Percentiles rank a stretch among this genome's conserved stretches.
These are phyloP conservation scores for Sporothrix protearum DNA, from an alignment of 2,329 filamentous ascomycete species.

Conservation along the genomic window DNA sequence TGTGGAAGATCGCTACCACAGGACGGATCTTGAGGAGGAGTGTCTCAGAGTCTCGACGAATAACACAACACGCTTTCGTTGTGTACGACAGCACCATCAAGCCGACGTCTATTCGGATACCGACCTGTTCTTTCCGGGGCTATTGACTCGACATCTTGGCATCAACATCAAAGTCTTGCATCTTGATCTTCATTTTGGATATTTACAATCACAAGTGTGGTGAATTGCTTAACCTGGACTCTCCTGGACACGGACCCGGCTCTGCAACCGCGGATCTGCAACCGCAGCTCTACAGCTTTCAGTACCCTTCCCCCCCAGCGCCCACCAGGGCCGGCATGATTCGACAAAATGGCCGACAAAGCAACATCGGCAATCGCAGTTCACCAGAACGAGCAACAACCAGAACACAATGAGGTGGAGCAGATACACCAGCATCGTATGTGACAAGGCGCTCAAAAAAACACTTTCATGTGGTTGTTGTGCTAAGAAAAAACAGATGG, in stretches of 20 bases:
- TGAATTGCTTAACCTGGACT: background rate
- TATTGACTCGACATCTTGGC: background rate
- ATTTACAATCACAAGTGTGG: background rate
- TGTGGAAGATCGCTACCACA: background rate
- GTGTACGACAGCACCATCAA: background rate
- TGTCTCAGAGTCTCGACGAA: background rate
- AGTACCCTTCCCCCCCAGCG: background rate
- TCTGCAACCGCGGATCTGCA: background rate
- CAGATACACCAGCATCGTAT: constrained; percentile 18
- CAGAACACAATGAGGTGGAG: background rate
- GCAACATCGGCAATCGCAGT: constrained; percentile 2
- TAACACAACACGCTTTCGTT: constrained; percentile 4
- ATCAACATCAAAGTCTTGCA: background rate
- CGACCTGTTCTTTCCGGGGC: background rate
- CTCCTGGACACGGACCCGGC: background rate
- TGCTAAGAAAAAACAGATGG: constrained; percentile 3
- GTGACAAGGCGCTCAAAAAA: background rate
- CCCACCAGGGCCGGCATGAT: background rate
- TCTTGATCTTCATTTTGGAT: background rate
- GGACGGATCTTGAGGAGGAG: background rate
- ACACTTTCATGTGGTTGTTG: background rate
- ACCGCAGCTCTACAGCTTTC: background rate
- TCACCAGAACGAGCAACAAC: background rate
- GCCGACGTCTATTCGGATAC: background rate
- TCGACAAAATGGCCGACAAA: constrained; percentile 8